Evolutionary conservation across 2,329 filamentous ascomycete genomes (phyloP).

Genomic region (Bipolaris oryzae): DNA sequence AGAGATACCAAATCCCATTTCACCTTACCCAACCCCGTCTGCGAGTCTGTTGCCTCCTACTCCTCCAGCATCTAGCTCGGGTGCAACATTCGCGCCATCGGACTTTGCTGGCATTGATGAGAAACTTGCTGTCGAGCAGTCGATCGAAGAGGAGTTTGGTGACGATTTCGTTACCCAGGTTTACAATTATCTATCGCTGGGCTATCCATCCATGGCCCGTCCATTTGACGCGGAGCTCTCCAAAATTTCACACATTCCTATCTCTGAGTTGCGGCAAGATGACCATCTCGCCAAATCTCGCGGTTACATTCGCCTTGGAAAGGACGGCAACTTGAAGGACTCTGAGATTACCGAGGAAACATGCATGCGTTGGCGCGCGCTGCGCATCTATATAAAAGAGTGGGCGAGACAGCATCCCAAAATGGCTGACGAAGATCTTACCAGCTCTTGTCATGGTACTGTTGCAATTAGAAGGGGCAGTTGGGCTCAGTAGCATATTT

Average conservation of each 20-base stretch:
- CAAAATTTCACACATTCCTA: slow-evolving; percentile 74
- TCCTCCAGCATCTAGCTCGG: slow-evolving; percentile 41
- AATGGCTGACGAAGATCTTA: slow-evolving; percentile 53
- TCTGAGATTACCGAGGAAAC: slow-evolving; percentile 56
- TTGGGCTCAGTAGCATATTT: slow-evolving; percentile 49
- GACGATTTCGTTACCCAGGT: slow-evolving; percentile 92
- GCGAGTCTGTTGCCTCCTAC: slow-evolving; percentile 44
- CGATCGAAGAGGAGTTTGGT: slow-evolving; percentile 70
- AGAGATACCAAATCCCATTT: slow-evolving; percentile 51
- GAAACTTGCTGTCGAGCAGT: slow-evolving; percentile 52
- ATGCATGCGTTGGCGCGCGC: slow-evolving; percentile 81
- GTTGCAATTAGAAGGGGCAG: slow-evolving; percentile 54
- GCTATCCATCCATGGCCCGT: slow-evolving; percentile 84
- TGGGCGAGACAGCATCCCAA: slow-evolving; percentile 88
- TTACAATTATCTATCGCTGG: slow-evolving; percentile 93
- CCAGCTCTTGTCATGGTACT: slow-evolving; percentile 48
- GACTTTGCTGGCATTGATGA: slow-evolving; percentile 52
- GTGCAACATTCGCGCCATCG: slow-evolving; percentile 23
- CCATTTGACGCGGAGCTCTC: slow-evolving; percentile 84
- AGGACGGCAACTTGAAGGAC: slow-evolving; percentile 55
- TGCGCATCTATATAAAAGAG: slow-evolving; percentile 82
- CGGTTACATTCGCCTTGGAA: slow-evolving; percentile 71
- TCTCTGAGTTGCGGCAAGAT: slow-evolving; percentile 73
- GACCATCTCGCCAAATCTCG: slow-evolving; percentile 68
- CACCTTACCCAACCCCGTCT: slow-evolving; percentile 46